Evolutionary conservation across 176 grass and related monocot genomes (phyloP).

Genomic region (Aegilops sharonensis): DNA sequence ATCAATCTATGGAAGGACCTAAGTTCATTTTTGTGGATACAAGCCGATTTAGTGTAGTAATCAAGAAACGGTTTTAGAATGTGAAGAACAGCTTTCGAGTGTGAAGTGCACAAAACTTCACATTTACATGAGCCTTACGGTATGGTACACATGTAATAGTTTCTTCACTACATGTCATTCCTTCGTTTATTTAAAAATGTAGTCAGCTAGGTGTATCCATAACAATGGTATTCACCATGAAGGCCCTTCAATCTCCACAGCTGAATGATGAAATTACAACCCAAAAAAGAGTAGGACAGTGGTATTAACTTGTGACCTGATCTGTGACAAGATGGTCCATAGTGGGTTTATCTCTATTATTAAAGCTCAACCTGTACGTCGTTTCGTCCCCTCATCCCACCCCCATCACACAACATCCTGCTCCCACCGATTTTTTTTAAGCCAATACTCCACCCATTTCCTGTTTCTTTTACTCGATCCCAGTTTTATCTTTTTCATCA

Average conservation of each 20-base stretch:
- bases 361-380: no score
- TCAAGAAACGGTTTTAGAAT: slow-evolving; percentile 1
- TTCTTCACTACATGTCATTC: not conserved
- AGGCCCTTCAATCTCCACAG: not conserved
- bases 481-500: no score
- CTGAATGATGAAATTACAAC: not conserved
- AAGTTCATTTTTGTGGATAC: not conserved
- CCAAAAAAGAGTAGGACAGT: not conserved
- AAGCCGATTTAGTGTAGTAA: not conserved
- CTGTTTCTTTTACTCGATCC: no score
- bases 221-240: not conserved
- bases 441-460: no score
- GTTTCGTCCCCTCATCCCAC: no score
- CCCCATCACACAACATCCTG: no score
- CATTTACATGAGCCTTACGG: not conserved
- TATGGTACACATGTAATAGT: not conserved
- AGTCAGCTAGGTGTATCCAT: not conserved
- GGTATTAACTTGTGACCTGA: slow-evolving; percentile 3
- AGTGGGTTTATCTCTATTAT: not conserved
- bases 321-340: not conserved
- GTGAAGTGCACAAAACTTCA: not conserved
- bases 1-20: not conserved
- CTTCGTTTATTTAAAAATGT: not conserved
- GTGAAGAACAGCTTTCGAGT: not conserved
- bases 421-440: no score